Base-by-base conservation (phyloP, 1,284 basidiomycete species). In the Ustilago loliicola region DNA sequence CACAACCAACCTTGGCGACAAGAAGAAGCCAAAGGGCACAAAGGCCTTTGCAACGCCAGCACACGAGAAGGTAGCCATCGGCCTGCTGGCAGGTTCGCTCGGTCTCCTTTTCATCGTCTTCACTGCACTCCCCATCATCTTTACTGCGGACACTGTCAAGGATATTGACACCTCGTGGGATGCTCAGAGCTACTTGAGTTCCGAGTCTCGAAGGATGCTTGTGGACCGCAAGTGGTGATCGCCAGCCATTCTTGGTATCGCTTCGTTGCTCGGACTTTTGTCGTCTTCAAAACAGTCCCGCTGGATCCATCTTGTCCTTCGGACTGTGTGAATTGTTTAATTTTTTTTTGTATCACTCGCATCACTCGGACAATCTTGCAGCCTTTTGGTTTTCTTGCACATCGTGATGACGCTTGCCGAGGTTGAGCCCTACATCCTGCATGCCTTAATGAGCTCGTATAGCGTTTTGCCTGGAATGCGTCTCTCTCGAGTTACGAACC, bases 11-110 rank as follows among this genome's bases (percentile, higher is more conserved):
- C 79, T 80, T 3, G 75, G 74, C n/a, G 80, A 83, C 56, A 63
- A 47, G 32, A 59, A 78, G 36, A 57, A 36, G 51, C 36, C 23
- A 32, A 73, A 73, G 45, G 76, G 76, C 34, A 32, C 29, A 17
- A 77, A 76, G 60, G 76, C 80, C 2, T 84, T 83, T n/a, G 83
- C 81, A n/a, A 83, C 81, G 1, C 81, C 81, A 17, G 66, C 69
- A 10, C 80, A 83, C 68, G 80, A 80, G 34, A 82, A 79, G 57
- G 64, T 83, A 34, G 79, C 79, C 45, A 81, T 80, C 60, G 71
- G 73, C 54, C 67, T 83, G 51, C 76, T 83, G 47, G 71, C 74
- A 38, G 81, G 82, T 50, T 72, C 64, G 54, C 55, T 81, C 15
- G 79, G 66, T 25, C 59, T 67, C 8, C 54, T 80, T 10, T 66